These are phyloP conservation scores for Artemisia tridentata DNA, from an alignment of 129 eudicot genomes.

Conservation along the genomic window DNA sequence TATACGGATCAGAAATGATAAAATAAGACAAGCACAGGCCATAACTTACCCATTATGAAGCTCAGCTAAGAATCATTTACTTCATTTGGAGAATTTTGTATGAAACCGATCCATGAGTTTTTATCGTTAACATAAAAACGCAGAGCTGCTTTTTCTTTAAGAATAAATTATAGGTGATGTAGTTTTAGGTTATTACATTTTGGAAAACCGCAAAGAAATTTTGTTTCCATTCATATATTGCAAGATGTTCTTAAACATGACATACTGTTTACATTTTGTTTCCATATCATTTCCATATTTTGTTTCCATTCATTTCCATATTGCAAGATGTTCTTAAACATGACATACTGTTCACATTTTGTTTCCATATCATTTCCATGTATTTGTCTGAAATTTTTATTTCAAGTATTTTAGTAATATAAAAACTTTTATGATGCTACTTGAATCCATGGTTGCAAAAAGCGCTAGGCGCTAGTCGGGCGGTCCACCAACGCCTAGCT, in stretches of 20 bases:
- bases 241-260: too few relatives aligned
- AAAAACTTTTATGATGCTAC: too few relatives aligned
- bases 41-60: not conserved
- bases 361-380: too few relatives aligned
- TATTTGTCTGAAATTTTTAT: too few relatives aligned
- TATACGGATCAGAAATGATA: conserved; percentile 82
- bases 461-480: too few relatives aligned
- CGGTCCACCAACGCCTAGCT: too few relatives aligned
- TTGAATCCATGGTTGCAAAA: too few relatives aligned
- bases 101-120: conserved; percentile 5
- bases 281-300: too few relatives aligned
- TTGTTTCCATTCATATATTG: not conserved
- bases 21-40: conserved; percentile 9
- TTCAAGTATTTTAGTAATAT: too few relatives aligned
- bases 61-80: not conserved
- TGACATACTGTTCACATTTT: too few relatives aligned
- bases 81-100: conserved; percentile 29
- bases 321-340: too few relatives aligned
- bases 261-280: too few relatives aligned
- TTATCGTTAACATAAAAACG: not conserved
- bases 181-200: conserved; percentile 6
- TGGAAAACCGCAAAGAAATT: not conserved
- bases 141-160: not conserved
- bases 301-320: not conserved
- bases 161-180: conserved; percentile 13